These are phyloP conservation scores for Suhomyces wounanorum DNA, from an alignment of 1,139 yeast species.

Conservation along the genomic window DNA sequence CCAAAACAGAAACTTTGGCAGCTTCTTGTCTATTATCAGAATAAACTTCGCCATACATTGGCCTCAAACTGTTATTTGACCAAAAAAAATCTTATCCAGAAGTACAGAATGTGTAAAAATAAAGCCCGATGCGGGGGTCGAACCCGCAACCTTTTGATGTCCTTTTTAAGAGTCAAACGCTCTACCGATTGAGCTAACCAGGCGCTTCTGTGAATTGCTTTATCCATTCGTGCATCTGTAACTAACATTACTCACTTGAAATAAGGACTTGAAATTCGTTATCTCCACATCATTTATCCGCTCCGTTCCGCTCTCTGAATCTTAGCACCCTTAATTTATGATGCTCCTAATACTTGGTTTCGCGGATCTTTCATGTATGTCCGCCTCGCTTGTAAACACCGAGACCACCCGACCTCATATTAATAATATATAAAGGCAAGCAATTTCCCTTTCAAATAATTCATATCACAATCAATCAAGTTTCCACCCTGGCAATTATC, in stretches of 20 bases:
- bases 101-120: background rate
- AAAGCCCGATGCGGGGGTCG: conserved; percentile 53
- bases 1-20: no score
- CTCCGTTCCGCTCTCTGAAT: background rate
- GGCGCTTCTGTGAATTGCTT: conserved; percentile 4
- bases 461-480: background rate
- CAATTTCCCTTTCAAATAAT: background rate
- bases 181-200: conserved; percentile 20
- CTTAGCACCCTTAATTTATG: background rate
- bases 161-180: conserved; percentile 19
- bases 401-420: no score
- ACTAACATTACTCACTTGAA: no score
- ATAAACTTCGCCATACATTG: no score
- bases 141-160: conserved; percentile 51
- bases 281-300: background rate
- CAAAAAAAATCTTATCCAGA: no score
- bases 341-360: background rate
- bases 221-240: no score
- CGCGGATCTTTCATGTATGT: background rate
- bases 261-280: no score
- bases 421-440: background rate
- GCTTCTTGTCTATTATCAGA: no score
- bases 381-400: background rate
- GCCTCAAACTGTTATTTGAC: no score
- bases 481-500: background rate